phyloP scores from a whole-genome alignment of 352 stramenopile genomes.

The Elongisporangium prolatum region DNA sequence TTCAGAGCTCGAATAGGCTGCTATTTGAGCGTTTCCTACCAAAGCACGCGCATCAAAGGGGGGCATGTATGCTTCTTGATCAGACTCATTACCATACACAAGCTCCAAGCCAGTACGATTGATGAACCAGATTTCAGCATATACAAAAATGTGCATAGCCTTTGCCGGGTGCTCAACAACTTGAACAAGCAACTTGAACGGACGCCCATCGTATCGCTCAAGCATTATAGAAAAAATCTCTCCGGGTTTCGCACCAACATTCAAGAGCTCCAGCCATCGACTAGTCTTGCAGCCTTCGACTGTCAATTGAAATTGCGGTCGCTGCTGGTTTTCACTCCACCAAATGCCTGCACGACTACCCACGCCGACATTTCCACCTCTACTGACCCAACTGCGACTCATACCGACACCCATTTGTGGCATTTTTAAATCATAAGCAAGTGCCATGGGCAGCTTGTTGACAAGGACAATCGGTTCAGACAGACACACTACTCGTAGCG shows the following conservation, averaged over 20 bases:
- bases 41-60: slow-evolving; percentile 43
- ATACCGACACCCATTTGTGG: slow-evolving; percentile 18
- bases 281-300: slow-evolving; percentile 58
- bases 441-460: slow-evolving; percentile 72
- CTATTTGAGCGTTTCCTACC: slow-evolving; percentile 76
- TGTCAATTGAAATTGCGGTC: slow-evolving; percentile 62
- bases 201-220: slow-evolving; percentile 47
- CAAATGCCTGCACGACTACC: slow-evolving; percentile 66
- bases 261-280: slow-evolving; percentile 66
- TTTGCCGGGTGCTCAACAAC: slow-evolving; percentile 41
- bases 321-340: slow-evolving; percentile 63
- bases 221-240: slow-evolving; percentile 60
- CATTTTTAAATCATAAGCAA: slow-evolving; percentile 52
- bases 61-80: slow-evolving; percentile 58
- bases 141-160: slow-evolving; percentile 41
- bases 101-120: slow-evolving; percentile 77
- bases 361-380: slow-evolving; percentile 41
- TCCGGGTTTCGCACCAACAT: slow-evolving; percentile 33
- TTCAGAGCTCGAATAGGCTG: slow-evolving; percentile 49
- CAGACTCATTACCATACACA: slow-evolving; percentile 61
- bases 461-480: slow-evolving; percentile 69
- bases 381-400: slow-evolving; percentile 18
- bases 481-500: slow-evolving; percentile 56
- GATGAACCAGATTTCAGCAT: slow-evolving; percentile 77
- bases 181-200: slow-evolving; percentile 68